Evolutionary conservation across 2,329 filamentous ascomycete genomes (phyloP).

Genomic region (Pseudogymnoascus sp.): DNA sequence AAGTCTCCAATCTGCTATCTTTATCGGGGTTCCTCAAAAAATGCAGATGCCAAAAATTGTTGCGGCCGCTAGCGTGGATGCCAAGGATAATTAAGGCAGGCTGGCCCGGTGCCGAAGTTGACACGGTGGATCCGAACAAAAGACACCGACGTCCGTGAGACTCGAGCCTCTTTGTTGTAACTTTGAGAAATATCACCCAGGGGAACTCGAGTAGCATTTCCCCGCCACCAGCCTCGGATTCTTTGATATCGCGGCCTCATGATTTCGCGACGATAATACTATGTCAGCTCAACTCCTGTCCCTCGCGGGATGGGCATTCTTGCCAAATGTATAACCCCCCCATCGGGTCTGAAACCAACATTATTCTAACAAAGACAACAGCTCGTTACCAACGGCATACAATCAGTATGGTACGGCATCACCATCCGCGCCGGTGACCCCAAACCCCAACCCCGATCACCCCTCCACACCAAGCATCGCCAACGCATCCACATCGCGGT

Average conservation of each 20-base stretch:
- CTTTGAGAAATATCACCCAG: not conserved
- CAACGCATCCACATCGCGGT: constrained; percentile 77
- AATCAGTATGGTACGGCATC: constrained; percentile 77
- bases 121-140: constrained; percentile 1
- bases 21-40: constrained; percentile 9
- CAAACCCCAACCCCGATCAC: constrained; percentile 62
- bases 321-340: constrained; percentile 45
- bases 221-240: not conserved
- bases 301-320: constrained; percentile 51
- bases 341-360: not conserved
- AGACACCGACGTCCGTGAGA: not conserved
- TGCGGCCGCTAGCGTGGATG: constrained; percentile 19
- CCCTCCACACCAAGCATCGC: constrained; percentile 64
- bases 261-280: not conserved
- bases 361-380: constrained; percentile 29
- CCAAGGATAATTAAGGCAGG: constrained; percentile 18
- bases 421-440: constrained; percentile 85
- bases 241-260: not conserved
- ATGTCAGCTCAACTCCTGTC: constrained; percentile 36
- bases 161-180: not conserved
- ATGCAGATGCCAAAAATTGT: constrained; percentile 7
- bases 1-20: constrained; percentile 5
- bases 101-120: not conserved
- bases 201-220: not conserved
- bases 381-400: constrained; percentile 70